Conservation (phyloP, 495 filamentous ascomycete genomes). For the Peziza echinospora region DNA sequence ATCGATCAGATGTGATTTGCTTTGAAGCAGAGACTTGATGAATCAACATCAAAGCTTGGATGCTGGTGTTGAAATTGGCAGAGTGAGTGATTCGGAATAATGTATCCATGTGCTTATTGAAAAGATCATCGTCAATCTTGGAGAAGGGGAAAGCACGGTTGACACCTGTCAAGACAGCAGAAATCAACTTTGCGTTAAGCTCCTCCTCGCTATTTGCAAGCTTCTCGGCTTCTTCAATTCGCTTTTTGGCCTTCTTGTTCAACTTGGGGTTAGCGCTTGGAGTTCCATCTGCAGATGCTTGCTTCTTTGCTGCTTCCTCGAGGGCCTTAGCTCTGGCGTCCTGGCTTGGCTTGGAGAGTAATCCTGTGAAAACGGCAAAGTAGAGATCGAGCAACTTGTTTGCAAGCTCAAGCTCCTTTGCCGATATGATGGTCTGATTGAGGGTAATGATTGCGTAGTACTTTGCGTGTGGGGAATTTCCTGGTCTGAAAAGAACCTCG, state of each 20-base stretch:
- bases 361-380: conserved; percentile 58
- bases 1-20: conserved; percentile 59
- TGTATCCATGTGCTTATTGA: conserved; percentile 58
- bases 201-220: conserved; percentile 40
- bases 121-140: conserved; percentile 39
- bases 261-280: conserved; percentile 10
- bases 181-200: conserved; percentile 69
- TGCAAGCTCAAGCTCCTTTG: conserved; percentile 62
- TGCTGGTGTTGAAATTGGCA: conserved; percentile 94
- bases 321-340: neutral
- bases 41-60: conserved; percentile 87
- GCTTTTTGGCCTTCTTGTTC: conserved; percentile 13
- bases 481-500: conserved; percentile 68
- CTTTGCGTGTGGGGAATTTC: conserved; percentile 67
- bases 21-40: conserved; percentile 72
- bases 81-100: conserved; percentile 91
- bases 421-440: conserved; percentile 82
- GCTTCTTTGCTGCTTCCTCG: conserved; percentile 13
- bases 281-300: conserved; percentile 11
- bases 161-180: conserved; percentile 75
- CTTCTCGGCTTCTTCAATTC: conserved; percentile 29
- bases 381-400: conserved; percentile 69
- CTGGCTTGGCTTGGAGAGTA: conserved; percentile 38
- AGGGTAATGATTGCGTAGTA: conserved; percentile 93
- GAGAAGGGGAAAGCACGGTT: conserved; percentile 91